Base-by-base conservation (phyloP, 208 protist genomes). In the Porcisia hertigi region DNA sequence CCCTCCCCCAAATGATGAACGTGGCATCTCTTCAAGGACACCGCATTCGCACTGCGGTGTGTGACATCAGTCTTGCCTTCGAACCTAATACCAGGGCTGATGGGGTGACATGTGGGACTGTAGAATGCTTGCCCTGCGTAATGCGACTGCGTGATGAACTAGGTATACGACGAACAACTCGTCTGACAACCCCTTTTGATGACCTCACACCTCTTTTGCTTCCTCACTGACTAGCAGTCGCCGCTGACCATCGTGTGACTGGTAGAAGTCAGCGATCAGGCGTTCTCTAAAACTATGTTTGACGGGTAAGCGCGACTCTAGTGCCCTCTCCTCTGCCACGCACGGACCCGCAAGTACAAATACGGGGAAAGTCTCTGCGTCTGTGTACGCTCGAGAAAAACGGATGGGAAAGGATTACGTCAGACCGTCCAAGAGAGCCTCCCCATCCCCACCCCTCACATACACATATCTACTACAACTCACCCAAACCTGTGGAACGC, bases 161-260 rank as follows among this genome's bases (percentile, higher is more conserved):
- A 74, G 75, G 75, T 79, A 23, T 79, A 74, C 75, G 75, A 79
- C 75, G 58, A 74, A 79, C 75, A 79, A 79, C 75, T 79, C 75
- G 75, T 70, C 75, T 79, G 75, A 79, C 14, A 45, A 34, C 34
- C 69, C 49, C 47, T 63, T 53, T 52, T 79, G 75, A 79, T 63
- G 76, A 80, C 25, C 41, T 12, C 49, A 74, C 39, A 80, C 62
- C 58, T 63, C 76, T 80, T 80, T 80, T 80, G 76, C 76, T 80
- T 80, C 76, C 76, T 80, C 76, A 80, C 76, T 80, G 76, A 80
- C 60, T n/a, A 53, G 52, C 76, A 41, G 76, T 57, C 76, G 30
- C 41, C 7, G 65, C 65, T 30, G 65, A 41, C n/a, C n/a, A n/a
- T 25, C 30, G 58, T 14, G 58, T 63, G 58, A 30, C 1, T 18